phyloP scores from a whole-genome alignment of 441 rosid species.

The Capsella rubella region DNA sequence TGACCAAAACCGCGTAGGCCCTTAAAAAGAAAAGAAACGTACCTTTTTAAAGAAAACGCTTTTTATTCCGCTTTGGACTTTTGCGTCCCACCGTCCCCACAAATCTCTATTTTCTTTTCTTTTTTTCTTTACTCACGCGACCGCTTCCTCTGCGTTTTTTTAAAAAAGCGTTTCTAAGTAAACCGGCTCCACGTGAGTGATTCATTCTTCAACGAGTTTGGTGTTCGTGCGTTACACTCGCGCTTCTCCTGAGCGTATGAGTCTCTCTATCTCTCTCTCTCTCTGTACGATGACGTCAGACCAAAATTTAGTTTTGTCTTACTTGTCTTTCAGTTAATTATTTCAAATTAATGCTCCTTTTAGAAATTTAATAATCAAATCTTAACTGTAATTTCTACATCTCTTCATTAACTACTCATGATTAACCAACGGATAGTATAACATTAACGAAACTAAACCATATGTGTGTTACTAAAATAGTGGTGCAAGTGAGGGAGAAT shows the following conservation, averaged over 20 bases:
- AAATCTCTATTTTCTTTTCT: slow-evolving; percentile 7
- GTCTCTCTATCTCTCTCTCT: neutral
- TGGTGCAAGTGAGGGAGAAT: too few relatives aligned
- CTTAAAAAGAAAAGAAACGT: neutral
- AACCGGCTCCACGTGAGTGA: slow-evolving; percentile 21
- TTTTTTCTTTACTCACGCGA: neutral
- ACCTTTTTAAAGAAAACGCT: slow-evolving; percentile 25
- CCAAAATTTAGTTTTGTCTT: slow-evolving; percentile 10
- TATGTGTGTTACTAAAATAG: too few relatives aligned
- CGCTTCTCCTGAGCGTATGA: slow-evolving; percentile 4
- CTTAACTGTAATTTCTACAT: too few relatives aligned
- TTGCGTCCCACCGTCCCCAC: slow-evolving; percentile 40
- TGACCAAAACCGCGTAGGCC: slow-evolving; percentile 39
- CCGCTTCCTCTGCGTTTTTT: neutral
- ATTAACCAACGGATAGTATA: neutral
- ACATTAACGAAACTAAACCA: too few relatives aligned
- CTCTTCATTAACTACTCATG: too few relatives aligned
- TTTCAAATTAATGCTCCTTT: neutral
- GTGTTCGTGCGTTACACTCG: neutral
- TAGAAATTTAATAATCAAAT: neutral
- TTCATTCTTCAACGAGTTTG: neutral
- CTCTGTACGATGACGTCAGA: too few relatives aligned
- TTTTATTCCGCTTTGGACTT: slow-evolving; percentile 40
- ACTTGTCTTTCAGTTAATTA: slow-evolving; percentile 5
- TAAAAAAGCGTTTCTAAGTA: slow-evolving; percentile 24